Percentiles rank a stretch among this genome's conserved stretches.
phyloP scores from a whole-genome alignment of 495 filamentous ascomycete genomes.

The Penicillium pancosmium region DNA sequence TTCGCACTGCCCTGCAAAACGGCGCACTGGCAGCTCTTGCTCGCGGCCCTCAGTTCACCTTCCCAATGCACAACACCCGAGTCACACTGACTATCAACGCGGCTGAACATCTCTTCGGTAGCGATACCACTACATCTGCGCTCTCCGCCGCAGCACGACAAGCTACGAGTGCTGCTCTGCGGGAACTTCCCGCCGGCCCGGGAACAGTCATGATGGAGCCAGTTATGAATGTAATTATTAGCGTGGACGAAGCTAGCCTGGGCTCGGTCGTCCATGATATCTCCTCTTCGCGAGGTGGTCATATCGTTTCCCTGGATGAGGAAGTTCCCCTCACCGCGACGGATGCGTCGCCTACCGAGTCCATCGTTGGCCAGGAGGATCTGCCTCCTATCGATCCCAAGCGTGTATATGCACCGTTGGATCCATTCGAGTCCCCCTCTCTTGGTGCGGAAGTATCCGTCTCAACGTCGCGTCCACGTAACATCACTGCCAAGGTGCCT shows the following conservation, averaged over 20 bases:
- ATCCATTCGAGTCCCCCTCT: constrained; percentile 69
- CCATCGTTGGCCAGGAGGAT: constrained; percentile 23
- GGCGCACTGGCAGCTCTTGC: constrained; percentile 84
- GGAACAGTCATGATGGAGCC: constrained; percentile 81
- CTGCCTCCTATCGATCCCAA: constrained; percentile 60
- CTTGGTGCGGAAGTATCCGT: constrained; percentile 25
- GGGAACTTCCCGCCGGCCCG: constrained; percentile 40
- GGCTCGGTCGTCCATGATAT: constrained; percentile 92
- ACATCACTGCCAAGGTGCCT: constrained; percentile 82
- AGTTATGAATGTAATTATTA: constrained; percentile 84
- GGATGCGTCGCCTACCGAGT: constrained; percentile 14
- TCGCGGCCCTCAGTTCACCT: constrained; percentile 75
- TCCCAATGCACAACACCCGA: constrained; percentile 71
- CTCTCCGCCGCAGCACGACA: constrained; percentile 75
- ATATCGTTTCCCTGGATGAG: constrained; percentile 78
- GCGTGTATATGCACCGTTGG: constrained; percentile 80
- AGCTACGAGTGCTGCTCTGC: constrained; percentile 68
- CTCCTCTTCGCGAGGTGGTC: constrained; percentile 77
- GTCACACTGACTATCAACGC: constrained; percentile 71
- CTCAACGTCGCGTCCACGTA: constrained; percentile 49
- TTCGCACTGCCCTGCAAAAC: constrained; percentile 70
- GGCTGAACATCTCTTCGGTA: constrained; percentile 63
- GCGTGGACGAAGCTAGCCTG: constrained; percentile 77
- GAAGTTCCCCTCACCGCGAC: constrained; percentile 44
- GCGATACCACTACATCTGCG: constrained; percentile 70